Evolutionary conservation across 805 yeast genomes (phyloP), one percentile per base, ranked within the genome.

Genomic region (Ogataea trehaloabstinens): DNA sequence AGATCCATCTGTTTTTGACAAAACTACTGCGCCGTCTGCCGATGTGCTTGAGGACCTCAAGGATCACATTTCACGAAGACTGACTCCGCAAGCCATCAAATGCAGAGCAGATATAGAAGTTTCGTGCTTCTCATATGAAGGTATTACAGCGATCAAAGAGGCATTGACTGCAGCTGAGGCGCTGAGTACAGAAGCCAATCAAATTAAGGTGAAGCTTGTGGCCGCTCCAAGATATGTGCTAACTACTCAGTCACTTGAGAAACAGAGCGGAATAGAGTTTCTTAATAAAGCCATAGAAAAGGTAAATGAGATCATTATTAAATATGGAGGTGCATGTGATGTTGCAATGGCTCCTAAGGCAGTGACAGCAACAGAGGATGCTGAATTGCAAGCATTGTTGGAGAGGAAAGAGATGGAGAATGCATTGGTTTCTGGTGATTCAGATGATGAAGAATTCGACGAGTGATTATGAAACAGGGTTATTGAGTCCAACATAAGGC

Each of bases 321-420:
- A 74, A 16, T 74, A 78, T 39, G 95, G 88, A 38, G 99, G 99
- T 60, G 76, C 79, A 42, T 84, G 95, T 64, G 87, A 85, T 52
- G 84, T 91, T 49, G 89, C 95, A 38, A 91, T 91, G 97, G 91
- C 95, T 55, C 98, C 99, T 60, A 91, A 90, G 79, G 97, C 98
- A 30, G 98, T 93, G 51, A 89, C 97, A 41, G 98, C 96, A 45
- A 86, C 93, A 44, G 99, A 93, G 64, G 99, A 93, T 65, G 98
- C 96, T 44, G 97, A 90, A 69, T 78, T 93, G 60, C 95, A 89
- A 67, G 96, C 95, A 45, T 77, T 93, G 51, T 81, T 93, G 78
- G 97, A 91, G 69, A 78, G 86, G 61, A 86, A 88, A 62, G 97
- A 88, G 71, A 74, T 83, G 60, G 96, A 87, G 64, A 90, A 85